phyloP scores from a whole-genome alignment of 2,329 filamentous ascomycete genomes.

The Elsinoe fawcettii region DNA sequence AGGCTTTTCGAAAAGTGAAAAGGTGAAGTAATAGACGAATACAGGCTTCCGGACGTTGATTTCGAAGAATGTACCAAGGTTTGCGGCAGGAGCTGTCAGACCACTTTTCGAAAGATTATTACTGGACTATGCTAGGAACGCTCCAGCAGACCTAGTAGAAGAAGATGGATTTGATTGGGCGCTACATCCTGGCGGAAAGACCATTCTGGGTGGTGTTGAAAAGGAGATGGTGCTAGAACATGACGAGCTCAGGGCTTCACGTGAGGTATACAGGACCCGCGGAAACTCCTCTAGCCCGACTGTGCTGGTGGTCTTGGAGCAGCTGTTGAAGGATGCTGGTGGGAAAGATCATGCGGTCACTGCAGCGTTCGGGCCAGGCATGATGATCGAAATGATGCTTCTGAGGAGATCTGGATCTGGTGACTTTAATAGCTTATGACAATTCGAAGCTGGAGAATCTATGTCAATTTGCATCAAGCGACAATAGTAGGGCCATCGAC shows the following conservation, averaged over 20 bases:
- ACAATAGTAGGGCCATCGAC: too few species aligned
- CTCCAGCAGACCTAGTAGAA: background rate
- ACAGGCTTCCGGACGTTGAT: conserved; percentile 16
- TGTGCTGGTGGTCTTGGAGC: conserved; percentile 59
- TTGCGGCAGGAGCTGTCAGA: conserved; percentile 6
- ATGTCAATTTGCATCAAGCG: too few species aligned
- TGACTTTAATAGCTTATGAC: background rate
- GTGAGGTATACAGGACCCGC: conserved; percentile 59
- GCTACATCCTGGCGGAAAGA: conserved; percentile 61
- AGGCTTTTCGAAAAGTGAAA: background rate
- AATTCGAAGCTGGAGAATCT: too few species aligned
- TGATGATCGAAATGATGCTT: conserved; percentile 61
- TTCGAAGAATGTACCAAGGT: conserved; percentile 23
- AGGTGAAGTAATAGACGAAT: background rate
- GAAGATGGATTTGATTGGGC: conserved; percentile 60
- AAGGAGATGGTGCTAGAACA: conserved; percentile 49
- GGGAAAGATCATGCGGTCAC: conserved; percentile 54
- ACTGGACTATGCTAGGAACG: background rate
- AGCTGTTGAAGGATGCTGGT: conserved; percentile 37
- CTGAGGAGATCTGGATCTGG: conserved; percentile 40
- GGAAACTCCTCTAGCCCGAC: conserved; percentile 63
- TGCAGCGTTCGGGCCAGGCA: conserved; percentile 63
- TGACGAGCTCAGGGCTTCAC: conserved; percentile 62
- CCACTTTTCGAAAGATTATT: conserved; percentile 14
- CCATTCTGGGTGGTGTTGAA: conserved; percentile 58